Percentiles rank a stretch among this genome's conserved stretches.
Conservation (phyloP, 1,139 yeast species). For the Meyerozyma athensensis region DNA sequence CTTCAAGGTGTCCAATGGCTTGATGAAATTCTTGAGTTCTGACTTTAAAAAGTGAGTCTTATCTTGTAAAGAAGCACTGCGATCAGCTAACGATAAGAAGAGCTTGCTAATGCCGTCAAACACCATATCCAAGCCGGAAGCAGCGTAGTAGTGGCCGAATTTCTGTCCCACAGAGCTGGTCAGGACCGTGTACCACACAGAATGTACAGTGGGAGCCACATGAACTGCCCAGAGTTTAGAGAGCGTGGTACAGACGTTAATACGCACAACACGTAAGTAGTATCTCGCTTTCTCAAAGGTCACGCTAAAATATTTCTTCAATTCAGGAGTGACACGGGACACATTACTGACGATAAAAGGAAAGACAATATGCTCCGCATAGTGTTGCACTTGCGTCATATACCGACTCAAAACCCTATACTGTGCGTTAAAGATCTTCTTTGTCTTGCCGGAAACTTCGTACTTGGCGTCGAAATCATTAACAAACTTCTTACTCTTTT, state of each 20-base stretch:
- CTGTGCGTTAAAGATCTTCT: neutral
- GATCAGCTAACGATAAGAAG: neutral
- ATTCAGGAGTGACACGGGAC: neutral
- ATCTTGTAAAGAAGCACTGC: conserved; percentile 9
- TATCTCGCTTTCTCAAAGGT: neutral
- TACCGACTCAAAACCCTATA: neutral
- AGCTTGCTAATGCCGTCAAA: conserved; percentile 1
- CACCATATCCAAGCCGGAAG: neutral
- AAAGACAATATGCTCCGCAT: neutral
- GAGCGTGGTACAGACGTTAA: neutral
- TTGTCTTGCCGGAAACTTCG: neutral
- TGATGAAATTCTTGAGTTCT: conserved; percentile 27
- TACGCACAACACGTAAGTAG: neutral
- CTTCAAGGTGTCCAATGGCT: conserved; percentile 15
- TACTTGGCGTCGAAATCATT: neutral
- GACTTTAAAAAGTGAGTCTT: conserved; percentile 19
- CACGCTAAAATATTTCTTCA: neutral
- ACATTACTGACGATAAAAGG: neutral
- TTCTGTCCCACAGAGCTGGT: conserved; percentile 1
- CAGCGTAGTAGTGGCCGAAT: neutral
- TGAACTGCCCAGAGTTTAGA: neutral
- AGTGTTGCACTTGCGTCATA: neutral
- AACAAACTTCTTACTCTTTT: neutral
- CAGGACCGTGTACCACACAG: neutral
- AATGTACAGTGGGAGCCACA: neutral